Evolutionary conservation across 1,139 yeast species (phyloP), one percentile per base, ranked within the genome.

Genomic region (Hansenula lynferdii): DNA sequence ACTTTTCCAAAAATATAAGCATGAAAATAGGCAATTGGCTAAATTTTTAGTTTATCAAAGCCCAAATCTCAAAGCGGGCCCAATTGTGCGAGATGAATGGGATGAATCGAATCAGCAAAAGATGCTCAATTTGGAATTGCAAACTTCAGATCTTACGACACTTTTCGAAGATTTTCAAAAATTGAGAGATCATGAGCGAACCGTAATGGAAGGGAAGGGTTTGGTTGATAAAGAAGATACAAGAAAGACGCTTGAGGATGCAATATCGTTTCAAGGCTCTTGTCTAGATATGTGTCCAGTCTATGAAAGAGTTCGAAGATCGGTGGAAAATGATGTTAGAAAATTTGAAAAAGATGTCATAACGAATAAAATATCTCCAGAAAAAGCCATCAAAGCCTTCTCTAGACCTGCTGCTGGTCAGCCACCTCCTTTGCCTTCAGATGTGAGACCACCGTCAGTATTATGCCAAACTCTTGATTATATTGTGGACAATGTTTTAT

Each of bases 401-500:
- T 85, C 96, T 25, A 70, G 99, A 50, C 97, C 99, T 0, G 96
- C 96, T 10, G 97, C 98, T 1, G 98, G 98, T 10, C 97, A 94
- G 51, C 96, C 97, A 1, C 97, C 97, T 6, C 96, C 97, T 5
- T 65, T 94, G 41, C 99, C 98, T 0, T 87, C 97, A 0, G 98
- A 94, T 58, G 99, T 94, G 2, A 71, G 99, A 47, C 96, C 98
- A 1, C 98, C 99, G 0, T 74, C 71, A 42, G 69, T 90, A 1
- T 63, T 94, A 37, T 72, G 71, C 10, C 55, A 66, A 28, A 81
- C 96, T 0, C 64, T 92, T 43, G 70, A 83, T 43, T 85, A 85
- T 55, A 69, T 92, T 35, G 75, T 86, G 6, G 79, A 79, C 16
- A 70, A 76, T 33, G 63, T 84, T 1, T 60, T 90, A 8, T 75